Evolutionary conservation across 2,329 filamentous ascomycete genomes (phyloP).

Genomic region (Ceratocystis smalleyi): DNA sequence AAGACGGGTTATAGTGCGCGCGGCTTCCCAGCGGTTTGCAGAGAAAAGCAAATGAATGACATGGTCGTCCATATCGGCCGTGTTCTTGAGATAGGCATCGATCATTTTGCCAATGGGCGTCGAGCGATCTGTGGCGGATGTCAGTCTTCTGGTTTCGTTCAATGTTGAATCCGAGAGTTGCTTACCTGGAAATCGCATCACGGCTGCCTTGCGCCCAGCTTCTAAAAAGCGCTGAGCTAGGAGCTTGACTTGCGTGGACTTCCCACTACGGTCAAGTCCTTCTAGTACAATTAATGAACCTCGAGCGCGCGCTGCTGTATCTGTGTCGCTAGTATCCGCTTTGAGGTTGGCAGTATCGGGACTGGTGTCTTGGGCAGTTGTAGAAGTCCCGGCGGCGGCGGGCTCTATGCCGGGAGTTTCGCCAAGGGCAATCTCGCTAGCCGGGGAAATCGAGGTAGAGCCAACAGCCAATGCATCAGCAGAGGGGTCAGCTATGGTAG

Average conservation of each 20-base stretch:
- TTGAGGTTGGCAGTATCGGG: neutral
- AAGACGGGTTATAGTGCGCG: conserved; percentile 33
- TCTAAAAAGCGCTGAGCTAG: conserved; percentile 42
- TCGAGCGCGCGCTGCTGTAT: conserved; percentile 24
- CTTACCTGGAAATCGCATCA: conserved; percentile 44
- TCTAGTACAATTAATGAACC: conserved; percentile 74
- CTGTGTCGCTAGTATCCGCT: conserved; percentile 9
- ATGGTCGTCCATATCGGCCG: conserved; percentile 65
- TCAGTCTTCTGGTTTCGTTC: conserved; percentile 1
- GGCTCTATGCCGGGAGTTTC: neutral
- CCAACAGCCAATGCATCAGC: neutral
- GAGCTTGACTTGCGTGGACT: conserved; percentile 73
- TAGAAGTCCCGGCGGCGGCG: neutral
- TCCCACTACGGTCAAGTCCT: conserved; percentile 77
- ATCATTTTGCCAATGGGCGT: conserved; percentile 82
- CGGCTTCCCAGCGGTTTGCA: conserved; percentile 75
- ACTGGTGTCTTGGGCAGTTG: neutral
- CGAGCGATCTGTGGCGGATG: conserved; percentile 45
- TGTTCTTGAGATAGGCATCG: conserved; percentile 60
- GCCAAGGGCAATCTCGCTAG: neutral
- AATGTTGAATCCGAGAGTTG: conserved; percentile 14
- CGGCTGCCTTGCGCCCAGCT: conserved; percentile 33
- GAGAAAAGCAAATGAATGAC: conserved; percentile 81
- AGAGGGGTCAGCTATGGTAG: neutral
- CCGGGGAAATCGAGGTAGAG: neutral